Conservation (phyloP, 2,329 filamentous ascomycete genomes). For the Cercospora janseana region DNA sequence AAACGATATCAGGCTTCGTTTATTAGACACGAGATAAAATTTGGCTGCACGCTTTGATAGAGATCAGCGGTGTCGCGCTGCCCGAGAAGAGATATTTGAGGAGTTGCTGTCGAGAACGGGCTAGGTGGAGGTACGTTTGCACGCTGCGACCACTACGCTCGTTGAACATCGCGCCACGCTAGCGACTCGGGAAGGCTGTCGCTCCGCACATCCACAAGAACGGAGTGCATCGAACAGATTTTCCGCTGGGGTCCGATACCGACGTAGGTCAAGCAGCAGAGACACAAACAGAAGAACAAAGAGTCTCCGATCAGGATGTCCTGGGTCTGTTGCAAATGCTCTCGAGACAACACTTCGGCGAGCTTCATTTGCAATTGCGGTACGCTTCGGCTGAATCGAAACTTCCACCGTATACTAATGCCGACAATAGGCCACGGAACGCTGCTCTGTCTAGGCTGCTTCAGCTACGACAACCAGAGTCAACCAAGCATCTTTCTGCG, state of each 20-base stretch:
- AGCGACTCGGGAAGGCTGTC: too few species aligned
- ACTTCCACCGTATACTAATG: not conserved
- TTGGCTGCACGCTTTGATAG: not conserved
- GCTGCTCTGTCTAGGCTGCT: slow-evolving; percentile 16
- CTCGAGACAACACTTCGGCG: slow-evolving; percentile 14
- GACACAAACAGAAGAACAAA: not conserved
- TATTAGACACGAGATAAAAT: slow-evolving; percentile 10
- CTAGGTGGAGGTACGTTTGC: too few species aligned
- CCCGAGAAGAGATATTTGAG: not conserved
- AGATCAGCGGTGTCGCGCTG: slow-evolving; percentile 6
- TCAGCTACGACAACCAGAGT: slow-evolving; percentile 14
- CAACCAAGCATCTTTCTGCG: slow-evolving; percentile 4
- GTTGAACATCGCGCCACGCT: too few species aligned
- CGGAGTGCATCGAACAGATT: too few species aligned
- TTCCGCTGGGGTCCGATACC: too few species aligned
- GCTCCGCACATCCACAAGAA: too few species aligned
- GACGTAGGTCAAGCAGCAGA: too few species aligned
- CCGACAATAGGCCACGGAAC: slow-evolving; percentile 10
- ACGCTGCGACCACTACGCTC: not conserved
- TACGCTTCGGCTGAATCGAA: too few species aligned
- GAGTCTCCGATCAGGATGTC: slow-evolving; percentile 6
- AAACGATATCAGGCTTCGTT: slow-evolving; percentile 15
- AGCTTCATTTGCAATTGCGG: slow-evolving; percentile 17
- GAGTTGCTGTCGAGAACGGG: not conserved
- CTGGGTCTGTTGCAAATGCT: slow-evolving; percentile 21